Base-by-base conservation (phyloP, 257 asterid species). In the Petrea volubilis region DNA sequence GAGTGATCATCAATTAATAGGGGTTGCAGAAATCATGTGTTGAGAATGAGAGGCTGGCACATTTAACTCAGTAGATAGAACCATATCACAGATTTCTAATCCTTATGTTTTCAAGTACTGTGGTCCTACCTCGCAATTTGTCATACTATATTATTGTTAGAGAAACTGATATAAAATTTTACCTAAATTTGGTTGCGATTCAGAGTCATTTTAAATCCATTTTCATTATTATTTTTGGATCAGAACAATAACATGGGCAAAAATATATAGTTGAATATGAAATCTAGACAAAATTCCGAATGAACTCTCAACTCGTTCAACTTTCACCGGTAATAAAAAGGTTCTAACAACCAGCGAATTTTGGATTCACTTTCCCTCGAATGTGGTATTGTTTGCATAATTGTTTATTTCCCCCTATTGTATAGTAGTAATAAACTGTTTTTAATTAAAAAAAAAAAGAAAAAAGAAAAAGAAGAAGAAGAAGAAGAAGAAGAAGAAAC, bases 1-100 rank as follows among this genome's bases (percentile, higher is more conserved):
- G 72, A 51, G 67, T 44, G 56, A 72, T 25, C 33, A 60, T n/a
- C n/a, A 38, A 65, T 79, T 70, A 75, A 71, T 61, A 47, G 57
- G n/a, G 10, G 44, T 41, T 60, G 78, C 84, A 75, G 84, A 79
- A 49, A 79, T 72, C 78, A 79, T 79, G 84, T 75, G 84, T 73
- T 57, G 56, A 57, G 66, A 68, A 23, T 36, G 68, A 70, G 77
- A 46, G 61, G n/a, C 70, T 75, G 75, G 68, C 80, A 75, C 74
- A 75, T 68, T 75, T 67, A 68, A 71, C 60, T 79, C 64, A 64
- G 79, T 69, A 68, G 77, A 78, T 72, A 52, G 72, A 73, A 78
- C 44, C 83, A 69, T 78, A 18, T 78, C 83, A 78, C 74, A 47
- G 57, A 56, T 47, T 73, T 64, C 55, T 73, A 78, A 73, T 68